Evolutionary conservation across 2,329 filamentous ascomycete genomes (phyloP).

Genomic region (Fusarium lateritium): DNA sequence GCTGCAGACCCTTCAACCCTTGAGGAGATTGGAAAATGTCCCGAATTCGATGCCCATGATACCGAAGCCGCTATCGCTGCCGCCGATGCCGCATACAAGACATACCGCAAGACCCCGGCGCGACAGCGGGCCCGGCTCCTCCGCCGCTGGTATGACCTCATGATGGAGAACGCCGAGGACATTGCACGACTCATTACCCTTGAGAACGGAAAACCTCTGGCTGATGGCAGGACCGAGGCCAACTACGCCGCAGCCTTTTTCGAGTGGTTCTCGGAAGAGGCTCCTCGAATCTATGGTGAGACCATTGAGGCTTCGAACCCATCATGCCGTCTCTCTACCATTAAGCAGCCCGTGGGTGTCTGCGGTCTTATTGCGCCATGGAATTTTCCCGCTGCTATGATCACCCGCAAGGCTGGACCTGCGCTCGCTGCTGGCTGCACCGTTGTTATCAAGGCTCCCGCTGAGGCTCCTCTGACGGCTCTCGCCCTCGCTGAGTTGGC

Average conservation of each 20-base stretch:
- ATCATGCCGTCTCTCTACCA: constrained; percentile 65
- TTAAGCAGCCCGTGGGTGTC: constrained; percentile 54
- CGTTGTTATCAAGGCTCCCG: constrained; percentile 87
- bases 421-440: constrained; percentile 80
- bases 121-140: constrained; percentile 73
- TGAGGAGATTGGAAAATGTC: constrained; percentile 77
- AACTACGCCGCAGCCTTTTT: constrained; percentile 72
- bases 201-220: constrained; percentile 79
- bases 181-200: constrained; percentile 77
- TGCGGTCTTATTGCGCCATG: constrained; percentile 57
- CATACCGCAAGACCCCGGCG: constrained; percentile 72
- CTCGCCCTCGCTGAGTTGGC: constrained; percentile 88
- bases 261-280: constrained; percentile 77
- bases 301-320: constrained; percentile 70
- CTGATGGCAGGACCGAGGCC: constrained; percentile 71
- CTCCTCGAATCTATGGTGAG: constrained; percentile 62
- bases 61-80: constrained; percentile 79
- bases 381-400: constrained; percentile 74
- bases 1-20: constrained; percentile 77
- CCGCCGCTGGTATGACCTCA: constrained; percentile 76
- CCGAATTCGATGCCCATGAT: constrained; percentile 79
- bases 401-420: constrained; percentile 62
- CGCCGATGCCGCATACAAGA: constrained; percentile 70
- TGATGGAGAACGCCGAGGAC: constrained; percentile 76
- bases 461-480: constrained; percentile 90